Percentiles rank a stretch among this genome's conserved stretches.
Conservation (phyloP, 306 rosid species). For the Malus sylvestris region DNA sequence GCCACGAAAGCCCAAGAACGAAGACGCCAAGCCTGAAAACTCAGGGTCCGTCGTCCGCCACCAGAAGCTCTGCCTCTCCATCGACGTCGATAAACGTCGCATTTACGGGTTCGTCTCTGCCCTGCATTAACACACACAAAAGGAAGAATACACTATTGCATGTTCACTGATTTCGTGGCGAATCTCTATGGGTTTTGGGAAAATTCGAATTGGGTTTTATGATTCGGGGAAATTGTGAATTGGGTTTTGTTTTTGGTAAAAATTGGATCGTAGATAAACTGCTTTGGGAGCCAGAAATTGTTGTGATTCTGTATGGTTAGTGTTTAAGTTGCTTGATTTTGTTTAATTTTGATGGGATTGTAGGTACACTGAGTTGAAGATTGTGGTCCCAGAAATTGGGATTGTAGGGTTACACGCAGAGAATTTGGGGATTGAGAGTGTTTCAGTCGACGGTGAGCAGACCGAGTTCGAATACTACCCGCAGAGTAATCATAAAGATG, state of each 20-base stretch:
- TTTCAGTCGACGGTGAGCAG: constrained; percentile 84
- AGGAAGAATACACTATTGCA: not conserved
- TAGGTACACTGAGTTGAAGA: constrained; percentile 84
- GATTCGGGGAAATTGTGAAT: not conserved
- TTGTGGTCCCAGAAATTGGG: constrained; percentile 87
- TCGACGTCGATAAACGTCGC: constrained; percentile 60
- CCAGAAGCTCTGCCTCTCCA: constrained; percentile 87
- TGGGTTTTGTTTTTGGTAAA: not conserved
- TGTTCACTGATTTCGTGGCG: not conserved
- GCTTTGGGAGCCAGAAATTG: not conserved
- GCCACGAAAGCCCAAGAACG: constrained; percentile 89
- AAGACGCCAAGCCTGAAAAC: constrained; percentile 73
- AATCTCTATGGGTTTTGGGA: not conserved
- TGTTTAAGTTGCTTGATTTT: not conserved
- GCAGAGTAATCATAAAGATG: constrained; percentile 24
- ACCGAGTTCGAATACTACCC: constrained; percentile 85
- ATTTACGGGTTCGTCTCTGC: constrained; percentile 65
- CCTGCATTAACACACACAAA: not conserved
- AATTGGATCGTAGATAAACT: not conserved
- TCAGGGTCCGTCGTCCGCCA: constrained; percentile 76
- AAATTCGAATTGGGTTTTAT: not conserved
- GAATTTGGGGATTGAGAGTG: constrained; percentile 75
- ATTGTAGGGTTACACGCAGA: constrained; percentile 90
- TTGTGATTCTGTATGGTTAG: not conserved
- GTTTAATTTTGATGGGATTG: not conserved